A percentile compares a stretch with the other conserved stretches of the same genome.
Evolutionary conservation across 2,329 filamentous ascomycete species (phyloP).

Genomic region (Ceratocystis cubensis): DNA sequence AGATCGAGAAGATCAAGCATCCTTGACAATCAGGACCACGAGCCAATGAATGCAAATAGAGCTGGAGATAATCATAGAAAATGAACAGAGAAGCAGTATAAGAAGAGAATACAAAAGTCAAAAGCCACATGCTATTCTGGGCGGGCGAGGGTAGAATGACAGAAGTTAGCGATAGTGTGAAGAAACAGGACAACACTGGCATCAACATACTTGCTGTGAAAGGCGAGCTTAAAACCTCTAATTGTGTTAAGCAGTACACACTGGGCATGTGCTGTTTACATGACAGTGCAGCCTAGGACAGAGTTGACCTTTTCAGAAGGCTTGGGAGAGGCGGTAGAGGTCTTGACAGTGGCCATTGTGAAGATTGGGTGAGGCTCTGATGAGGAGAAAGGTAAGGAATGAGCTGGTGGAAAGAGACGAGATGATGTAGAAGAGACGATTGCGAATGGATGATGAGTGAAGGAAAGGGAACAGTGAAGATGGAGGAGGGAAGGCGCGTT

Average conservation of each 20-base stretch:
- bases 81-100: background rate
- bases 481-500: background rate
- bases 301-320: no score
- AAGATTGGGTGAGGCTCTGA: no score
- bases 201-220: background rate
- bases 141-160: background rate
- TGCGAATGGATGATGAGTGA: slow-evolving; percentile 10
- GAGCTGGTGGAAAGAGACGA: no score
- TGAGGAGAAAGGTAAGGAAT: background rate
- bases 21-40: background rate
- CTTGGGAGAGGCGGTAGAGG: no score
- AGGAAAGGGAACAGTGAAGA: background rate
- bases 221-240: background rate
- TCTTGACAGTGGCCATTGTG: no score
- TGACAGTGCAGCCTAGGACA: no score
- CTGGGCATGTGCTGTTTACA: no score
- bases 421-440: no score
- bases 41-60: background rate
- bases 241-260: no score
- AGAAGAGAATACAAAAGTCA: background rate
- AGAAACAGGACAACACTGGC: background rate
- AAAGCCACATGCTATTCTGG: background rate
- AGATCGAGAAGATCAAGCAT: background rate
- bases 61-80: background rate
- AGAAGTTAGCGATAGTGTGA: no score